These are phyloP conservation scores for Wickerhamiella galacta DNA, from an alignment of 805 yeast species.

Conservation along the genomic window DNA sequence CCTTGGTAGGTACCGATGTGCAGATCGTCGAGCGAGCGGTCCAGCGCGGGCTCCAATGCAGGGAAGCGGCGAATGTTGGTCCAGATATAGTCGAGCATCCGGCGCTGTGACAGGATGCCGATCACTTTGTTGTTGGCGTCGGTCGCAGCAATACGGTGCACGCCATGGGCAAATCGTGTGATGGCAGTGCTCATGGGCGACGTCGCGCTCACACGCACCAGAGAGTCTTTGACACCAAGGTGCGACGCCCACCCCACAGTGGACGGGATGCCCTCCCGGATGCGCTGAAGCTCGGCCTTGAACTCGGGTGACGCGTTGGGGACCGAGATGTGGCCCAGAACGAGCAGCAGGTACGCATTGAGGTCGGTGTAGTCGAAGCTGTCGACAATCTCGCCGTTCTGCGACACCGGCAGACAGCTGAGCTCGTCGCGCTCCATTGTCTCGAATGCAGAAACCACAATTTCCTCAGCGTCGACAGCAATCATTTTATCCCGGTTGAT, in stretches of 20 bases:
- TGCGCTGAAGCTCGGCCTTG: constrained; percentile 33
- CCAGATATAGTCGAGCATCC: constrained; percentile 75
- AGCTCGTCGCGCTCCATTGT: constrained; percentile 52
- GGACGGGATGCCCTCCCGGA: constrained; percentile 76
- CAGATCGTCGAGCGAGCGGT: constrained; percentile 51
- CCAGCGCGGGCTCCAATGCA: constrained; percentile 48
- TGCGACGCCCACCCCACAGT: constrained; percentile 80
- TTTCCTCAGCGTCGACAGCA: constrained; percentile 42
- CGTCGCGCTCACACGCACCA: constrained; percentile 53
- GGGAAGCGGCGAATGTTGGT: constrained; percentile 81
- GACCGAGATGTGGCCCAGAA: constrained; percentile 48
- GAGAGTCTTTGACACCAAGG: constrained; percentile 77
- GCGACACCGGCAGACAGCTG: constrained; percentile 65
- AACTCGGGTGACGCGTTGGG: constrained; percentile 22
- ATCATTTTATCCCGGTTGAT: constrained; percentile 67
- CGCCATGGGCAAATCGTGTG: constrained; percentile 85
- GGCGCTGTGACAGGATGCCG: constrained; percentile 82
- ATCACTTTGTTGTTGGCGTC: constrained; percentile 38
- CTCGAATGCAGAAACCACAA: constrained; percentile 83
- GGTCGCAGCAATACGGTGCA: constrained; percentile 79
- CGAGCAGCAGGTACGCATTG: constrained; percentile 69
- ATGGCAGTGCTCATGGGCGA: constrained; percentile 51
- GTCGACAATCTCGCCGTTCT: constrained; percentile 19
- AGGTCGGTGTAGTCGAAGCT: constrained; percentile 88
- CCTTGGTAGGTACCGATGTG: constrained; percentile 50